A percentile compares a stretch with the other conserved stretches of the same genome.
These are phyloP conservation scores for Orbilia quercus DNA, from an alignment of 2,329 filamentous ascomycete species.

Conservation along the genomic window DNA sequence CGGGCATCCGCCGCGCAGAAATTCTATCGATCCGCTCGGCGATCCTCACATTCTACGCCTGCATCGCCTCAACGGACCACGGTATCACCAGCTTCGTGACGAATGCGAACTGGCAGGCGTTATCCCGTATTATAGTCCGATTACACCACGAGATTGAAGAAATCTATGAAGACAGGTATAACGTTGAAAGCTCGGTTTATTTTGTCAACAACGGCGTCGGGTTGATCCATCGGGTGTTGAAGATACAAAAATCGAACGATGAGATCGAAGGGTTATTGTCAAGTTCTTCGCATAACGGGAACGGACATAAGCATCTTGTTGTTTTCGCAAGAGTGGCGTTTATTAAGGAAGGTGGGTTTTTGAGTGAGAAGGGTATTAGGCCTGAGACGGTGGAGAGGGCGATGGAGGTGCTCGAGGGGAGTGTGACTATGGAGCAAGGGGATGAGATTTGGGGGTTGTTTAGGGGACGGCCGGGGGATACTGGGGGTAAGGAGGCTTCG, in stretches of 20 bases:
- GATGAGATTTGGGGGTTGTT: slow-evolving; percentile 56
- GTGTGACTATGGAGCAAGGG: slow-evolving; percentile 49
- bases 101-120: slow-evolving; percentile 49
- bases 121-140: slow-evolving; percentile 37
- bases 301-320: slow-evolving; percentile 49
- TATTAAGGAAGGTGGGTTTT: slow-evolving; percentile 25
- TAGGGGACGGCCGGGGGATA: slow-evolving; percentile 22
- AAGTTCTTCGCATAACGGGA: slow-evolving; percentile 42
- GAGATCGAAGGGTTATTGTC: slow-evolving; percentile 30
- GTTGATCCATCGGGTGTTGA: slow-evolving; percentile 49
- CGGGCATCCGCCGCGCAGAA: slow-evolving; percentile 39
- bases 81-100: slow-evolving; percentile 40
- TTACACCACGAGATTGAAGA: slow-evolving; percentile 42
- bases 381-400: slow-evolving; percentile 46
- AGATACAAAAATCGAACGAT: slow-evolving; percentile 32
- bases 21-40: slow-evolving; percentile 31
- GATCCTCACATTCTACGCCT: slow-evolving; percentile 45
- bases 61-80: slow-evolving; percentile 45
- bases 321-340: slow-evolving; percentile 50
- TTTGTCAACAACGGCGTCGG: slow-evolving; percentile 48
- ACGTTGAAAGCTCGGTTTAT: slow-evolving; percentile 11
- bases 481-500: slow-evolving; percentile 35
- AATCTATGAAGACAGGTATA: slow-evolving; percentile 41
- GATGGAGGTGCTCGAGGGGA: slow-evolving; percentile 50
- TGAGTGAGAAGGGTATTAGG: slow-evolving; percentile 22